A percentile compares a stretch with the other conserved stretches of the same genome.
These are phyloP conservation scores for Lachancea waltii DNA, from an alignment of 805 yeast species.

Conservation along the genomic window DNA sequence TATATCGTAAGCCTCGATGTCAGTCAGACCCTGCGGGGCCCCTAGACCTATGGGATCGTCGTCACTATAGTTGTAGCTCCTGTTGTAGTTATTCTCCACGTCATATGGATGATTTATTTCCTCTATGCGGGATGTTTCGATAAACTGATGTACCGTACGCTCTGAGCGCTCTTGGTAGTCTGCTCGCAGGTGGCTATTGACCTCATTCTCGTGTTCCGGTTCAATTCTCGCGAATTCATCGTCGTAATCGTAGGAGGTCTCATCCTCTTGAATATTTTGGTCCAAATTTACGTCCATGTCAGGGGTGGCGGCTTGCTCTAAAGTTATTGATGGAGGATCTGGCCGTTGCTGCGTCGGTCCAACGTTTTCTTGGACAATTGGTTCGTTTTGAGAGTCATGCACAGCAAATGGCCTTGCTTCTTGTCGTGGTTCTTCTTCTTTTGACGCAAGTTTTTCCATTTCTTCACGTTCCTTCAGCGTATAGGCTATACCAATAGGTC, in stretches of 20 bases:
- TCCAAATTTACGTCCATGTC: conserved; percentile 35
- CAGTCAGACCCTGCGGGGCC: conserved; percentile 15
- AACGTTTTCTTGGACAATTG: background rate
- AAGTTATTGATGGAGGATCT: background rate
- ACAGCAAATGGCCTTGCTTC: background rate
- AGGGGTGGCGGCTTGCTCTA: background rate
- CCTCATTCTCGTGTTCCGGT: conserved; percentile 22
- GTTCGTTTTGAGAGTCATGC: too few relatives aligned
- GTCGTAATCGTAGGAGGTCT: conserved; percentile 33
- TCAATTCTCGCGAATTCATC: conserved; percentile 32
- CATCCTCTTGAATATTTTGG: conserved; percentile 39
- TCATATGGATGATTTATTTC: conserved; percentile 15
- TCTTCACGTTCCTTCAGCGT: conserved; percentile 39
- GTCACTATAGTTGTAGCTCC: conserved; percentile 24
- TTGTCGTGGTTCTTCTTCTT: conserved; percentile 4
- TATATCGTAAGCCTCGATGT: conserved; percentile 2
- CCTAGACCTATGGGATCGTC: conserved; percentile 33
- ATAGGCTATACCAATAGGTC: conserved; percentile 54
- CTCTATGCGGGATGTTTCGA: conserved; percentile 20
- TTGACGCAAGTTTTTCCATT: conserved; percentile 17
- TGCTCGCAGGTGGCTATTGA: conserved; percentile 16
- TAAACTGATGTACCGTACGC: conserved; percentile 19
- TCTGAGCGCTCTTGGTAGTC: conserved; percentile 17
- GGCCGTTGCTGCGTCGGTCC: background rate
- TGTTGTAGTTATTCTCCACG: conserved; percentile 22